phyloP scores from a whole-genome alignment of 139 green algal genomes.

The Micromonas pusilla region DNA sequence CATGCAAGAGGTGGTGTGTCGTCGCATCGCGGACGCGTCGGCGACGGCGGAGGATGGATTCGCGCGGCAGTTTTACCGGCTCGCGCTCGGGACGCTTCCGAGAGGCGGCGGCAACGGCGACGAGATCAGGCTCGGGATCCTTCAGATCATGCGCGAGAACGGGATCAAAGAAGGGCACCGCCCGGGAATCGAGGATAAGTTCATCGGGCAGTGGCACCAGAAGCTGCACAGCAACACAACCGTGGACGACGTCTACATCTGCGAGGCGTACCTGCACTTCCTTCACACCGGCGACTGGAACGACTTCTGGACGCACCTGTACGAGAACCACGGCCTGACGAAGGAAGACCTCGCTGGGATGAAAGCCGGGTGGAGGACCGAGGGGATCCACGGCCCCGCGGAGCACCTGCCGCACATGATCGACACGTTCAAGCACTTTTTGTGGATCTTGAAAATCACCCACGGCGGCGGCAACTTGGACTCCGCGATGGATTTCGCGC shows the following conservation, averaged over 20 bases:
- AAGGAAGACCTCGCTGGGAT: conserved; percentile 57
- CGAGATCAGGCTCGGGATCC: conserved; percentile 82
- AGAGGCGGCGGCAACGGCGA: conserved; percentile 81
- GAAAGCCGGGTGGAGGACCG: conserved; percentile 34
- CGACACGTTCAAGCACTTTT: conserved; percentile 68
- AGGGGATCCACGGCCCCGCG: conserved; percentile 33
- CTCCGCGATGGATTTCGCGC: conserved; percentile 58
- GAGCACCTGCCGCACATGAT: conserved; percentile 84
- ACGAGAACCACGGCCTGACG: conserved; percentile 61
- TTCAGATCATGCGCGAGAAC: conserved; percentile 85
- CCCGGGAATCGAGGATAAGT: conserved; percentile 70
- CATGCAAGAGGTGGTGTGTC: conserved; percentile 64
- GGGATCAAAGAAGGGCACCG: conserved; percentile 65
- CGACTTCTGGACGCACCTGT: conserved; percentile 43
- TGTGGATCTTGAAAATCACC: conserved; percentile 79
- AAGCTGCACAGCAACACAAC: conserved; percentile 79
- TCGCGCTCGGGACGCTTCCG: conserved; percentile 60
- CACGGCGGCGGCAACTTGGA: conserved; percentile 77
- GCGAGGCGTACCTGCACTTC: conserved; percentile 73
- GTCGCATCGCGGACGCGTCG: not conserved
- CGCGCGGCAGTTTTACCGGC: conserved; percentile 56
- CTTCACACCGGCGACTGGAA: conserved; percentile 54
- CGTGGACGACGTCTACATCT: conserved; percentile 70
- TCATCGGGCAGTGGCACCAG: conserved; percentile 92
- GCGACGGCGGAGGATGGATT: conserved; percentile 38